phyloP scores from a whole-genome alignment of 805 yeast species.

The Candida silvicultrix region DNA sequence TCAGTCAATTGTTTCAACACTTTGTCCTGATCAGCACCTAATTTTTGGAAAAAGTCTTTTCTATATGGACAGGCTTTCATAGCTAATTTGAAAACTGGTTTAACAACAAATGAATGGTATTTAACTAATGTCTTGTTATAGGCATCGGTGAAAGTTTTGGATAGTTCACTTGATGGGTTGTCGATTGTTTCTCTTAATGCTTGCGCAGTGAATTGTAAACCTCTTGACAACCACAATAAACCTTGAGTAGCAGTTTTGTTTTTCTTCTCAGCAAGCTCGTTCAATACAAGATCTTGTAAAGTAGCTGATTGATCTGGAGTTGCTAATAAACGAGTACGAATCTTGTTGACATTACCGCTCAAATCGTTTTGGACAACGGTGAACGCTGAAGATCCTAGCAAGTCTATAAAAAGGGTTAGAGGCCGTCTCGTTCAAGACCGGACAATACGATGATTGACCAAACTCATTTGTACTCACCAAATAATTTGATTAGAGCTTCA shows the following conservation, averaged over 20 bases:
- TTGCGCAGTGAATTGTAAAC: slow-evolving; percentile 83
- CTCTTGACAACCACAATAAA: slow-evolving; percentile 78
- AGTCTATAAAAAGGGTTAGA: slow-evolving; percentile 28
- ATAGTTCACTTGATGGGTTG: slow-evolving; percentile 55
- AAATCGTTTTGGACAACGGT: slow-evolving; percentile 80
- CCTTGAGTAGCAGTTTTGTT: slow-evolving; percentile 83
- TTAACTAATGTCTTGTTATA: slow-evolving; percentile 74
- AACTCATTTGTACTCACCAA: slow-evolving; percentile 53
- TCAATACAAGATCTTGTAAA: slow-evolving; percentile 68
- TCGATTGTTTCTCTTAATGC: slow-evolving; percentile 79
- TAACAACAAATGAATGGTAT: slow-evolving; percentile 75
- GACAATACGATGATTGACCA: no score
- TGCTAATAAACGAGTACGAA: slow-evolving; percentile 57
- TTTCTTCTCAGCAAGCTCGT: slow-evolving; percentile 57
- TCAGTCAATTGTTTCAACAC: slow-evolving; percentile 57
- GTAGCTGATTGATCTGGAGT: slow-evolving; percentile 62
- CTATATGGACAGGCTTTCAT: slow-evolving; percentile 95
- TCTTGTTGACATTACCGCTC: slow-evolving; percentile 79
- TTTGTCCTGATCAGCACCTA: slow-evolving; percentile 68
- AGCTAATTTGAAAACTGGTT: slow-evolving; percentile 86
- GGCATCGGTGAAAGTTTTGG: slow-evolving; percentile 78
- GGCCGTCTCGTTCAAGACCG: no score
- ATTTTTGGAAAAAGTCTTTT: slow-evolving; percentile 74
- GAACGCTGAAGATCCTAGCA: slow-evolving; percentile 81
- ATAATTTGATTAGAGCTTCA: slow-evolving; percentile 75